These are phyloP conservation scores for Boechera divaricarpa DNA, from an alignment of 345 rosid genomes.

Conservation along the genomic window DNA sequence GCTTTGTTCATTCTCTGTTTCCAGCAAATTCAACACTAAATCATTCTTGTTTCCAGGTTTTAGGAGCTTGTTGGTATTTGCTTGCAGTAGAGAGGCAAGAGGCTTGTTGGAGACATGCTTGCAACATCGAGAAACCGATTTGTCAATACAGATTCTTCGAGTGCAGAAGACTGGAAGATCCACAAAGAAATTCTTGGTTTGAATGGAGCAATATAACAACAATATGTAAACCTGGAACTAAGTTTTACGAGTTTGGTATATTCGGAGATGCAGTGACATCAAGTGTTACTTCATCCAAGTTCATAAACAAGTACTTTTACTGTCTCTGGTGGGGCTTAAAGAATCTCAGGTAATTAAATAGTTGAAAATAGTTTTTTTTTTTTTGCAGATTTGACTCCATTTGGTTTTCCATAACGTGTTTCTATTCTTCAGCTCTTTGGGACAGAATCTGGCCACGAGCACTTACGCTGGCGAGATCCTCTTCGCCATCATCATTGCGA, in stretches of 20 bases:
- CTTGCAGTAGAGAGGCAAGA: constrained; percentile 83
- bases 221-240: constrained; percentile 55
- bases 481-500: constrained; percentile 76
- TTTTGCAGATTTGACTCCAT: background rate
- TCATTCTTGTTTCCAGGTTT: constrained; percentile 54
- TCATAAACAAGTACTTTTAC: constrained; percentile 83
- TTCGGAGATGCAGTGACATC: constrained; percentile 71
- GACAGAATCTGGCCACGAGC: constrained; percentile 81
- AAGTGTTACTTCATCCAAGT: constrained; percentile 59
- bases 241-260: constrained; percentile 72
- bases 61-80: constrained; percentile 98
- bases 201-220: constrained; percentile 63
- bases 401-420: background rate
- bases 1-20: background rate
- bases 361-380: background rate
- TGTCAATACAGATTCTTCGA: constrained; percentile 72
- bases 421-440: constrained; percentile 62
- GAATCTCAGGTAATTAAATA: constrained; percentile 69
- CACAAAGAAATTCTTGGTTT: constrained; percentile 62
- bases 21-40: background rate
- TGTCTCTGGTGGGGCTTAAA: constrained; percentile 98
- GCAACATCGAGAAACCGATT: constrained; percentile 53
- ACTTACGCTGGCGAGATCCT: constrained; percentile 80
- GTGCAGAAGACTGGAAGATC: constrained; percentile 52
- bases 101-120: constrained; percentile 80